Base-by-base conservation (phyloP, 2,329 filamentous ascomycete species). In the Xylaria multiplex region DNA sequence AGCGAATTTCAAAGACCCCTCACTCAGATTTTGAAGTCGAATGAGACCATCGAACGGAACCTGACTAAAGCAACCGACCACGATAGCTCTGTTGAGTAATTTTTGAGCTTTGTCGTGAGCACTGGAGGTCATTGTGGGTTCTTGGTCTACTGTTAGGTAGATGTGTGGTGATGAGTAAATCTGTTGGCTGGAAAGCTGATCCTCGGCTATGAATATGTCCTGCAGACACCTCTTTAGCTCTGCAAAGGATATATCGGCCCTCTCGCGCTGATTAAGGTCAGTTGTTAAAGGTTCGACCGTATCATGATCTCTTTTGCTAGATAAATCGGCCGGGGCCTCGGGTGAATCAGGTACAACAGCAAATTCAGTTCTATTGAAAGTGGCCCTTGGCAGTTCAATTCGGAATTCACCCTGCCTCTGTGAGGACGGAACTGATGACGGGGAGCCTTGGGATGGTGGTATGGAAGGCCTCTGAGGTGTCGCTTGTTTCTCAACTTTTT, bases 1-100 rank as follows among this genome's bases (percentile, higher is more conserved):
- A 0, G 89, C 85, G 62, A 89, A 84, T 73, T 88, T 88, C 50
- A 98, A 81, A 9, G 90, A 87, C 6, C 85, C 84, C 74, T 97
- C 93, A 72, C 93, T 93, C 6, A 98, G 82, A 65, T 89, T 92
- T 76, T 97, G 91, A 9, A 97, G 80, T 42, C 91, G 87, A 59
- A 89, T 81, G 3, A 98, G 81, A 67, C 92, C 86, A 30, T 97
- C 92, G 2, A 93, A 82, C 0, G 93, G 89, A 7, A 96, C 87
- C 69, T 89, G 85, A 16, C 86, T 81, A 69, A 96, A 91, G 63
- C 90, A 88, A 27, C 87, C 88, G 30, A 91, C 83, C 1, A 84
- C 82, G 55, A 93, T 90, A 22, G 93, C 89, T 73, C 91, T 93
- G 55, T 89, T 87, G 32, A 98, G 84, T 9, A 89, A 84, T 19